Evolutionary conservation across 805 yeast species (phyloP).

Genomic region (Candida parachauliodes): DNA sequence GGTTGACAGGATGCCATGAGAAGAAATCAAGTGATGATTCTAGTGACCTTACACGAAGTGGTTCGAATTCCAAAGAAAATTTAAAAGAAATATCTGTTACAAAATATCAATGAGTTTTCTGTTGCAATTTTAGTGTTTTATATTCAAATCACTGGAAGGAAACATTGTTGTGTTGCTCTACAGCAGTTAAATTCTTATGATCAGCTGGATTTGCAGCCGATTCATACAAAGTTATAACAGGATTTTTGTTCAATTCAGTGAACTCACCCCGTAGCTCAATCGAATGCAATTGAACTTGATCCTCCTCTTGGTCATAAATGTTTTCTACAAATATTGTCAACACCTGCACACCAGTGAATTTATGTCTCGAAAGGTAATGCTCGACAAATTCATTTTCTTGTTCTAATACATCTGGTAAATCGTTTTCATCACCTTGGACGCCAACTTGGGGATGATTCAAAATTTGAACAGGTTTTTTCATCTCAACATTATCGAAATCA

Average conservation of each 20-base stretch:
- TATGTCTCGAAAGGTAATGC: conserved; percentile 72
- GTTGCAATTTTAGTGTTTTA: no score
- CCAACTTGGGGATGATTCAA: conserved; percentile 68
- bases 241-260: conserved; percentile 56
- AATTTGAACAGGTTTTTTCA: conserved; percentile 45
- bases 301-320: conserved; percentile 51
- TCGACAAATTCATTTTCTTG: conserved; percentile 63
- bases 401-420: conserved; percentile 27
- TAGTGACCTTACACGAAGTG: neutral
- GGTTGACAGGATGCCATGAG: conserved; percentile 6
- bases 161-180: conserved; percentile 4
- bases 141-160: conserved; percentile 1
- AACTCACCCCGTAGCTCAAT: conserved; percentile 79
- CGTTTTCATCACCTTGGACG: conserved; percentile 39
- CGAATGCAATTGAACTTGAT: conserved; percentile 55
- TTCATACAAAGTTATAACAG: conserved; percentile 77
- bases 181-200: conserved; percentile 44
- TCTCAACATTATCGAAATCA: conserved; percentile 66
- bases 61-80: no score
- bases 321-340: conserved; percentile 66
- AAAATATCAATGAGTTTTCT: no score
- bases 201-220: conserved; percentile 92
- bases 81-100: no score
- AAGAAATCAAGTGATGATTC: neutral
- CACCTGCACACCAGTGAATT: conserved; percentile 65